Conservation (phyloP, 495 filamentous ascomycete genomes). For the Daldinia decipiens region DNA sequence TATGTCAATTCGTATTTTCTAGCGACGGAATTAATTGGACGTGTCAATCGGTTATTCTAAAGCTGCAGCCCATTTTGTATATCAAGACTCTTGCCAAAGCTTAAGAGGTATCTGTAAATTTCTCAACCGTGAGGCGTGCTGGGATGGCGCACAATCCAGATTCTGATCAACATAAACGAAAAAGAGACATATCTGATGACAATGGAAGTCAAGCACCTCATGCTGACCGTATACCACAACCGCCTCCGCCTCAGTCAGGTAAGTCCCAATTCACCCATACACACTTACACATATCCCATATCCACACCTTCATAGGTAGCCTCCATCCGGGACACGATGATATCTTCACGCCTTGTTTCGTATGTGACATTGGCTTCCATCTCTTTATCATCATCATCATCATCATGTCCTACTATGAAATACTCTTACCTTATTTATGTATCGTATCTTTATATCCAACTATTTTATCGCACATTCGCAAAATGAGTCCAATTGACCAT, state of each 20-base stretch:
- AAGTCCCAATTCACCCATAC: constrained; percentile 41
- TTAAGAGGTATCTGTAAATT: constrained; percentile 33
- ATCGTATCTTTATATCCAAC: constrained; percentile 27
- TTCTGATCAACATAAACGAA: constrained; percentile 54
- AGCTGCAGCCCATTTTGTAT: constrained; percentile 31
- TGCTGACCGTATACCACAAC: constrained; percentile 56
- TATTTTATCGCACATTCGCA: constrained; percentile 20
- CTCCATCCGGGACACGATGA: constrained; percentile 15
- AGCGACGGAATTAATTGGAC: constrained; percentile 37
- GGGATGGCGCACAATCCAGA: constrained; percentile 49
- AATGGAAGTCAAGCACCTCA: constrained; percentile 48
- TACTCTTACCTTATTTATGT: constrained; percentile 11
- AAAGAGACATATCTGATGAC: constrained; percentile 54
- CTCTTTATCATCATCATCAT: constrained; percentile 7
- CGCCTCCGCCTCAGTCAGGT: constrained; percentile 57
- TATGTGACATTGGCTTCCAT: constrained; percentile 25
- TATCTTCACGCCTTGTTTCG: constrained; percentile 18
- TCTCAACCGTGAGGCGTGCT: constrained; percentile 35
- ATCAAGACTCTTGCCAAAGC: constrained; percentile 30
- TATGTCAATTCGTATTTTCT: constrained; percentile 32
- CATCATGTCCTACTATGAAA: constrained; percentile 15
- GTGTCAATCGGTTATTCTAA: constrained; percentile 33
- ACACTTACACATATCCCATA: constrained; percentile 25
- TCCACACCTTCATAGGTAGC: constrained; percentile 33
- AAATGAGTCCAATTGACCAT: not conserved